Base-by-base conservation (phyloP, 306 rosid genomes). In the Casuarina glauca region DNA sequence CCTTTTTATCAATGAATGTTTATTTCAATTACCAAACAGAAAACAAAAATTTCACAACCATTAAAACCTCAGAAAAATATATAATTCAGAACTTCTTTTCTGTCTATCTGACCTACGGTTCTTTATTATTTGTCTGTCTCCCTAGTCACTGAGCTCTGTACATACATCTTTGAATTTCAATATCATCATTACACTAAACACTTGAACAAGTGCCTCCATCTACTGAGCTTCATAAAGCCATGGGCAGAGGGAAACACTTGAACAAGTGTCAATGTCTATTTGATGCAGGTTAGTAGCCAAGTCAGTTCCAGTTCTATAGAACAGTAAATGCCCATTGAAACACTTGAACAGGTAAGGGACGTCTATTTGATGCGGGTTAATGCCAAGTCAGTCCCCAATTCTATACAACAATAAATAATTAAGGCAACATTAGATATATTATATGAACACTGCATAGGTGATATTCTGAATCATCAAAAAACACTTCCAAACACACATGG, bases 401-500 rank as follows among this genome's bases (percentile, higher is more conserved):
- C 35, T 61, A 35, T 2, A 75, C 77, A 45, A 32, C 54, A 50
- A 4, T 68, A 78, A 61, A 63, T 78, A 20, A 36, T 53, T 51
- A 70, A 43, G 68, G 8, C 69, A 15, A 41, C 75, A n/a, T 41
- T 45, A 41, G 77, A 77, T 26, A 71, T 69, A 5, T 26, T 54
- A 76, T 70, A 36, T 70, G 67, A 52, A 53, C 55, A 70, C 35
- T 11, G 54, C 74, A 20, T 35, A 82, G 69, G 70, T 81, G 70
- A 61, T 52, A 61, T 57, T 77, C 6, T 36, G 32, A 63, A 38
- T 45, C 38, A 67, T n/a, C 49, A 55, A 69, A 58, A 67, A 45
- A 80, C 70, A 81, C 35, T 45, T 35, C 63, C 63, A 66, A 72
- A 75, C 12, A 72, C 71, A 69, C 5, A 72, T 63, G 79, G 45